These are phyloP conservation scores for Solanum pinnatisectum DNA, from an alignment of 257 asterid species.

Conservation along the genomic window DNA sequence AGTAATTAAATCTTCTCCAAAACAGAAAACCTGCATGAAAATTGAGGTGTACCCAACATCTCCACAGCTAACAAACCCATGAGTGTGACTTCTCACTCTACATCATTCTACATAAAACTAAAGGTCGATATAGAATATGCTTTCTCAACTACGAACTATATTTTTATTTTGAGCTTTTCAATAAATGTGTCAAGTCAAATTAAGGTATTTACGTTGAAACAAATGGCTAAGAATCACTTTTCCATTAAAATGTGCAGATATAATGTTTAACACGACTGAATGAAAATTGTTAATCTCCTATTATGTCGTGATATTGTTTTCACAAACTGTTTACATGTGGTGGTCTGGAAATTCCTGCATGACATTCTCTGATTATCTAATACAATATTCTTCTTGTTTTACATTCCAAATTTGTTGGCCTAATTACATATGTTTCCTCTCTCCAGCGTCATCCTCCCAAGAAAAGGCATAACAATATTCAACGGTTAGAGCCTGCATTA, in stretches of 20 bases:
- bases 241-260: not conserved
- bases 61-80: not conserved
- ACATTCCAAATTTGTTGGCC: too few species aligned
- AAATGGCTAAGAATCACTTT: not conserved
- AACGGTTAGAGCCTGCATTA: too few species aligned
- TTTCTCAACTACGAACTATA: not conserved
- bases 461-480: too few species aligned
- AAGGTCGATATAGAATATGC: not conserved
- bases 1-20: not conserved
- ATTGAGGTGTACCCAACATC: not conserved
- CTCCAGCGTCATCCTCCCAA: too few species aligned
- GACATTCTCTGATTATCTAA: too few species aligned
- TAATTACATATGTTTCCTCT: too few species aligned
- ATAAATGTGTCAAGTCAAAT: not conserved
- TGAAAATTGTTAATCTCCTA: too few species aligned
- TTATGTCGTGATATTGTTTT: too few species aligned
- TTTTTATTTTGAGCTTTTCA: not conserved
- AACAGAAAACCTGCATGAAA: not conserved
- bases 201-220: not conserved
- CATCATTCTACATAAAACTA: not conserved
- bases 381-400: too few species aligned
- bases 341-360: too few species aligned
- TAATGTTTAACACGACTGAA: too few species aligned
- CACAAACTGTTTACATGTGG: too few species aligned
- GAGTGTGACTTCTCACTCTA: not conserved